Evolutionary conservation across 2,329 filamentous ascomycete species (phyloP).

Genomic region (Arthrobotrys sphaeroides): DNA sequence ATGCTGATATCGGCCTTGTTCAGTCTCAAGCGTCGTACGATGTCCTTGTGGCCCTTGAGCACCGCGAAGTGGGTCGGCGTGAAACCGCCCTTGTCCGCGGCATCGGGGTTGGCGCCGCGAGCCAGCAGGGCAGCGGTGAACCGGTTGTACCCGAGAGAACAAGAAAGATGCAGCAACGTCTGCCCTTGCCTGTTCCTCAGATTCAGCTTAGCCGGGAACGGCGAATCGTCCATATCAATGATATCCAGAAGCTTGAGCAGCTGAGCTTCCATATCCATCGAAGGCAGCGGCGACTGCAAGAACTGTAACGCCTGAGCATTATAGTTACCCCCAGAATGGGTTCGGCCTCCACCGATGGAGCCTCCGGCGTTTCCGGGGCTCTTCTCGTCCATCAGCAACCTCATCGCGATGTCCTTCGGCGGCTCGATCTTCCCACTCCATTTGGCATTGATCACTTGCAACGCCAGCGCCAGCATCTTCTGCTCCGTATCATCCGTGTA

Average conservation of each 20-base stretch:
- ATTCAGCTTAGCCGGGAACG: conserved; percentile 74
- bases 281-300: conserved; percentile 33
- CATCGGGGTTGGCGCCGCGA: conserved; percentile 78
- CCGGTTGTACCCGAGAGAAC: conserved; percentile 76
- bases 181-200: conserved; percentile 74
- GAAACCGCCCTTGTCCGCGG: conserved; percentile 80
- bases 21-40: conserved; percentile 77
- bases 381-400: conserved; percentile 68
- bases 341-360: conserved; percentile 59
- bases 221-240: conserved; percentile 79
- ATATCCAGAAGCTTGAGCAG: conserved; percentile 79
- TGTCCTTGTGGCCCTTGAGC: conserved; percentile 77
- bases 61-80: conserved; percentile 84
- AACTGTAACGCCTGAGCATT: conserved; percentile 44
- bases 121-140: conserved; percentile 80
- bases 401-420: conserved; percentile 70
- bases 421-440: conserved; percentile 72
- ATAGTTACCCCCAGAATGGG: conserved; percentile 58
- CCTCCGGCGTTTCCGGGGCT: conserved; percentile 59
- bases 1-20: conserved; percentile 77
- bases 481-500: conserved; percentile 78
- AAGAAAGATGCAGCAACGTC: conserved; percentile 82
- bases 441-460: conserved; percentile 72
- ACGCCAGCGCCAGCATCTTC: conserved; percentile 73
- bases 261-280: conserved; percentile 71